Evolutionary conservation across 805 yeast genomes (phyloP).

Genomic region (Torulaspora maleeae): DNA sequence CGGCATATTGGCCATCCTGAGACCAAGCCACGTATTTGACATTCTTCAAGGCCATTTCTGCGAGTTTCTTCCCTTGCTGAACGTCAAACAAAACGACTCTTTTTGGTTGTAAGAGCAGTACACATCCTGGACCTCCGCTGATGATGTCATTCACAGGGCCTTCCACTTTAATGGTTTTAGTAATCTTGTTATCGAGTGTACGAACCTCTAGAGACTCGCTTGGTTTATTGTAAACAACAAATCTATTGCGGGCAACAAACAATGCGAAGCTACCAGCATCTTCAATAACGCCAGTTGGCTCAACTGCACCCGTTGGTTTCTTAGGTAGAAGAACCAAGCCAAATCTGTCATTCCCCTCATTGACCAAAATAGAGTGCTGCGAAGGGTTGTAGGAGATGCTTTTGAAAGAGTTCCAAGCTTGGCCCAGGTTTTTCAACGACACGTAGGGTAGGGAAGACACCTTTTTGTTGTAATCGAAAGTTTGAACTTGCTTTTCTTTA

Average conservation of each 20-base stretch:
- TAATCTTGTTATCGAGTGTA: constrained; percentile 74
- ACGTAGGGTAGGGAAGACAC: constrained; percentile 71
- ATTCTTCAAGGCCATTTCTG: constrained; percentile 63
- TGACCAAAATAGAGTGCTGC: constrained; percentile 79
- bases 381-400: constrained; percentile 87
- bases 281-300: constrained; percentile 72
- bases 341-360: constrained; percentile 62
- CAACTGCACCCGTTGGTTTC: constrained; percentile 89
- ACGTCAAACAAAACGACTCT: constrained; percentile 82
- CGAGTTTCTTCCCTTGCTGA: constrained; percentile 78
- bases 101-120: constrained; percentile 66
- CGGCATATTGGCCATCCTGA: constrained; percentile 77
- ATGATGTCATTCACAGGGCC: constrained; percentile 65
- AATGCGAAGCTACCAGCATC: constrained; percentile 84
- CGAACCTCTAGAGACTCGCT: constrained; percentile 70
- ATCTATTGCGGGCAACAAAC: constrained; percentile 92
- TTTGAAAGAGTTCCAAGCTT: constrained; percentile 80
- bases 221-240: constrained; percentile 68
- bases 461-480: constrained; percentile 62
- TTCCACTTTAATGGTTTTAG: constrained; percentile 74
- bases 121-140: constrained; percentile 76
- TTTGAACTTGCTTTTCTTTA: constrained; percentile 79
- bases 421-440: constrained; percentile 78
- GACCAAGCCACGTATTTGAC: constrained; percentile 92
- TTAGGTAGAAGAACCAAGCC: constrained; percentile 76